A percentile compares a stretch with the other conserved stretches of the same genome.
phyloP scores from a whole-genome alignment of 192 early-diverging fungal genomes.

The Entomortierella beljakovae region DNA sequence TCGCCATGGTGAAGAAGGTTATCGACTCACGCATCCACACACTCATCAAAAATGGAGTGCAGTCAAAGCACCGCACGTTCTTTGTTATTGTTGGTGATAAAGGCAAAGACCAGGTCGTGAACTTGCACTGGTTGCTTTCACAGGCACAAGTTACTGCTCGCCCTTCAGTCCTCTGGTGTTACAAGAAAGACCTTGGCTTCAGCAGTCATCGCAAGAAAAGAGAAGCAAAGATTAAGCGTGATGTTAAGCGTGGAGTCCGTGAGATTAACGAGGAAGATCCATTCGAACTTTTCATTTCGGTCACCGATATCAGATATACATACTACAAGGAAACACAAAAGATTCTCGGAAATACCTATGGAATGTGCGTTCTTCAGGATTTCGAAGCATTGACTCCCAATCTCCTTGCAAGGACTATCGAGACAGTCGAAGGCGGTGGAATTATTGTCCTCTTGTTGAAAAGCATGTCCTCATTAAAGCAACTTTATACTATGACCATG shows the following conservation, averaged over 20 bases:
- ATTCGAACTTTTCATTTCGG: conserved; percentile 97
- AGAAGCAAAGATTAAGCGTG: conserved; percentile 94
- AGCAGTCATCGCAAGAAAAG: conserved; percentile 96
- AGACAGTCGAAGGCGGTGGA: conserved; percentile 98
- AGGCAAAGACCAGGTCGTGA: conserved; percentile 94
- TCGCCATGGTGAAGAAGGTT: conserved; percentile 81
- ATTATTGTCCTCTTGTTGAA: conserved; percentile 93
- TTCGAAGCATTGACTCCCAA: conserved; percentile 99
- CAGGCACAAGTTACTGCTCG: conserved; percentile 91
- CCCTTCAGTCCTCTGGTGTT: conserved; percentile 99
- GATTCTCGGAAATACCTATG: conserved; percentile 97
- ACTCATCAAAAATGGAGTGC: conserved; percentile 93
- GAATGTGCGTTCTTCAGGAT: conserved; percentile 98
- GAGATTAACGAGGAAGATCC: conserved; percentile 96
- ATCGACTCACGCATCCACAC: conserved; percentile 96
- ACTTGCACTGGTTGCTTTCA: conserved; percentile 95
- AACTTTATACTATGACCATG: conserved; percentile 99
- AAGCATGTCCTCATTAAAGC: conserved; percentile 95
- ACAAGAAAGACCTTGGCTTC: conserved; percentile 99
- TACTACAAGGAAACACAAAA: conserved; percentile 99
- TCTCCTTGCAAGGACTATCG: conserved; percentile 94
- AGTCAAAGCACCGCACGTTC: conserved; percentile 91
- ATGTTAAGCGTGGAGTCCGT: conserved; percentile 90
- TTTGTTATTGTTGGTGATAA: conserved; percentile 97
- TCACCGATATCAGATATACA: conserved; percentile 96